phyloP scores from a whole-genome alignment of 1,139 yeast genomes.

The Citeromyces hawaiiensis region DNA sequence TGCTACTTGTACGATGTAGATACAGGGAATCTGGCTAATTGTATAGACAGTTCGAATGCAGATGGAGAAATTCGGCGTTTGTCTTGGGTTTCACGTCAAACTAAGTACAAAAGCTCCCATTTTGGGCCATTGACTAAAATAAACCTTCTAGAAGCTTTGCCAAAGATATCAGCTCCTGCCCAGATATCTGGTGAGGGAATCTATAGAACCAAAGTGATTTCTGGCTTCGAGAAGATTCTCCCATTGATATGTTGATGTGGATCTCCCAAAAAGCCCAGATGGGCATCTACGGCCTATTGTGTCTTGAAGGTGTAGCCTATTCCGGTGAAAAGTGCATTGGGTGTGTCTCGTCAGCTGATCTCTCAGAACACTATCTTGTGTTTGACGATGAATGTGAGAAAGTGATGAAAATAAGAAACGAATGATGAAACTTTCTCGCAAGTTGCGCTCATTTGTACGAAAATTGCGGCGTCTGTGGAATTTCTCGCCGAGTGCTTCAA shows the following conservation, averaged over 20 bases:
- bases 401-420: background rate
- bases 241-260: slow-evolving; percentile 18
- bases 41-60: background rate
- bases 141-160: background rate
- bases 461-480: slow-evolving; percentile 12
- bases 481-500: slow-evolving; percentile 27
- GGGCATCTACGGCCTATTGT: slow-evolving; percentile 20
- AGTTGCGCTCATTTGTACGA: background rate
- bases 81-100: background rate
- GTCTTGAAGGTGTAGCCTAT: slow-evolving; percentile 10
- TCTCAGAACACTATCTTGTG: slow-evolving; percentile 16
- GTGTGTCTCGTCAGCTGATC: slow-evolving; percentile 12
- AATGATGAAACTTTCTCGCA: background rate
- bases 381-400: slow-evolving; percentile 10
- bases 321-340: slow-evolving; percentile 11
- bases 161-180: background rate
- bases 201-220: background rate
- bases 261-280: slow-evolving; percentile 13
- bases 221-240: slow-evolving; percentile 10
- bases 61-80: slow-evolving; percentile 12
- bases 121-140: background rate
- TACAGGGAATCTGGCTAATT: slow-evolving; percentile 10
- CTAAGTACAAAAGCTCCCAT: background rate
- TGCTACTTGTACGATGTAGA: slow-evolving; percentile 13
- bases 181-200: background rate